Evolutionary conservation across 1,139 yeast genomes (phyloP).

Genomic region (Geotrichum macrosporum): DNA sequence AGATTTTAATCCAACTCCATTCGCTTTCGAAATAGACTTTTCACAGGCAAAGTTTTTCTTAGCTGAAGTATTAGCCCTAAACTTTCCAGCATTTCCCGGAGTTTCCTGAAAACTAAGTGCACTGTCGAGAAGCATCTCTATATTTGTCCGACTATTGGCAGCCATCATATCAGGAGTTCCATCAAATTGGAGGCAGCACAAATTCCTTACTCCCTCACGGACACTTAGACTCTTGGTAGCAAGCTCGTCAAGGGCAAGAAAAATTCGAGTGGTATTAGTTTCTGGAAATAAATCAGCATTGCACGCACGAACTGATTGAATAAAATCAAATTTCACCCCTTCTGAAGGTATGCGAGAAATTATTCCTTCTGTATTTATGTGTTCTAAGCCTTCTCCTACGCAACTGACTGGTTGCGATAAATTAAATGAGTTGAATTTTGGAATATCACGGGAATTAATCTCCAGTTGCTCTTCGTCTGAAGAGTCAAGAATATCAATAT

Average conservation of each 20-base stretch:
- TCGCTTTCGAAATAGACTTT: no score
- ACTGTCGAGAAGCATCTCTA: slow-evolving; percentile 43
- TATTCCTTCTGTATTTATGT: no score
- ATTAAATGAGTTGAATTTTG: slow-evolving; percentile 32
- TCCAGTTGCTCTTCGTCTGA: slow-evolving; percentile 34
- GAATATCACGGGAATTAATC: slow-evolving; percentile 40
- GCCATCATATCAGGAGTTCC: slow-evolving; percentile 30
- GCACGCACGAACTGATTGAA: slow-evolving; percentile 40
- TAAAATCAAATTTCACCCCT: slow-evolving; percentile 70
- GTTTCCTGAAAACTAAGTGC: slow-evolving; percentile 29
- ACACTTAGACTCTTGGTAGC: slow-evolving; percentile 33
- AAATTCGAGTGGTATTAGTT: slow-evolving; percentile 29
- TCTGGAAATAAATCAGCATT: slow-evolving; percentile 30
- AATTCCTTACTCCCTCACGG: slow-evolving; percentile 38
- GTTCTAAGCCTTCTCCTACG: no score
- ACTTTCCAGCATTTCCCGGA: no score
- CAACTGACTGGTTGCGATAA: not conserved
- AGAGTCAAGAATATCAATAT: slow-evolving; percentile 54
- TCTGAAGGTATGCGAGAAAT: no score
- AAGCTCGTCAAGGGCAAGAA: slow-evolving; percentile 36
- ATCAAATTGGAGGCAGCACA: slow-evolving; percentile 32
- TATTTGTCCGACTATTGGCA: slow-evolving; percentile 30
- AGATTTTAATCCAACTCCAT: not conserved
- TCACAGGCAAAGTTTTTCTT: no score
- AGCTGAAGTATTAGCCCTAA: no score